Evolutionary conservation across 2,329 filamentous ascomycete genomes (phyloP), one percentile per base, ranked within the genome.

Genomic region (Pyrenophora seminiperda): DNA sequence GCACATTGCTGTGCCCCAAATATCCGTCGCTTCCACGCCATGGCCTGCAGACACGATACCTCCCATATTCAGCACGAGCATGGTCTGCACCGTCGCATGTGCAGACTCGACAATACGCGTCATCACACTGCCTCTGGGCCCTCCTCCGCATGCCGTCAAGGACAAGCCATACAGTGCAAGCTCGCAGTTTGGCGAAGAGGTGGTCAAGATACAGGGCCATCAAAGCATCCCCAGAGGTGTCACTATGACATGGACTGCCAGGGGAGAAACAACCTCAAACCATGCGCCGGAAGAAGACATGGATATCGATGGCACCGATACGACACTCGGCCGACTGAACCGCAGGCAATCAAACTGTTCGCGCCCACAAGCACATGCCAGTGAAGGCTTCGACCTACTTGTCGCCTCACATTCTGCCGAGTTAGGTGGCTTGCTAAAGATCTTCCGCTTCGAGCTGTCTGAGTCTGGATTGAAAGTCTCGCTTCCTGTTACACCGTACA

Each of bases 41-140:
- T 60, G 65, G 2, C 50, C 71, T 10, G 60, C 63, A 22, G 68
- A 66, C 24, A 71, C 73, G 6, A 74, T 76, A 24, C 81, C 79
- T 7, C 68, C 72, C 20, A 72, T 82, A 27, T 73, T 83, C 47
- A 75, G 74, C 33, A 73, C 75, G 30, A 77, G 75, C 45, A 77
- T 86, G 13, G 73, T 84, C 18, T 73, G 86, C 30, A 75, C 79
- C 0, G 78, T 79, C 4, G 76, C 79, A 13, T 86, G 82, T 56
- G 76, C 79, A 13, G 83, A 87, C 63, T 79, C 77, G 11, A 81
- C 77, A n/a, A 74, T 83, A 9, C 76, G 79, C 22, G 59, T 86
- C 39, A 73, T 86, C 17, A 78, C 78, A 4, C 61, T 85, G 14
- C 82, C 83, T 4, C 71, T 86, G 18, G 66, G 67, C 10, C 82